Percentiles rank a stretch among this genome's conserved stretches.
phyloP scores from a whole-genome alignment of 352 stramenopile species.

The Pythium coloratum region DNA sequence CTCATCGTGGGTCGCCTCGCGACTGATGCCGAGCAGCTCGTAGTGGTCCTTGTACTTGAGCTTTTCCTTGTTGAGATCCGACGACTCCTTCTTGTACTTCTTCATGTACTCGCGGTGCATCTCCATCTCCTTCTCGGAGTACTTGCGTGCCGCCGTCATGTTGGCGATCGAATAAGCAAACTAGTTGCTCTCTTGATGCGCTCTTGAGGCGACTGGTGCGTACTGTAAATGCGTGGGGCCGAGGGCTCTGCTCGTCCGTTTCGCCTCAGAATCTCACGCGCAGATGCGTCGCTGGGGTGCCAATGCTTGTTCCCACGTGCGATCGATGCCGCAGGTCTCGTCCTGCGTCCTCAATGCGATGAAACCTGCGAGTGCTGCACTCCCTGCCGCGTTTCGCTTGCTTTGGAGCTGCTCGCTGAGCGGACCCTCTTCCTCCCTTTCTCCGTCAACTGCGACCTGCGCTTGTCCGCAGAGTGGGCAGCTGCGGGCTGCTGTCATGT shows the following conservation, averaged over 20 bases:
- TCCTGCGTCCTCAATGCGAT: slow-evolving; percentile 1
- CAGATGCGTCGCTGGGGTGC: background rate
- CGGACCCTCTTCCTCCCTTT: slow-evolving; percentile 3
- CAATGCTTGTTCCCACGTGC: background rate
- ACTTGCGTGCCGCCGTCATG: slow-evolving; percentile 26
- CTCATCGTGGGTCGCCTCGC: slow-evolving; percentile 68
- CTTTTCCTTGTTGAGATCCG: slow-evolving; percentile 50
- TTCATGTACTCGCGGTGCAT: slow-evolving; percentile 88
- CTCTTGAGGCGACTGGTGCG: no score
- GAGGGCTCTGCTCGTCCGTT: background rate
- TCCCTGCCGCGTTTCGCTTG: background rate
- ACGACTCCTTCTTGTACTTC: slow-evolving; percentile 84
- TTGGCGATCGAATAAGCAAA: background rate
- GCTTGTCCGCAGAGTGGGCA: slow-evolving; percentile 23
- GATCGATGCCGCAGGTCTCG: background rate
- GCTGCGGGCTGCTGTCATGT: slow-evolving; percentile 26
- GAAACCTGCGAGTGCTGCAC: background rate
- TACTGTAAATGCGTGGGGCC: background rate
- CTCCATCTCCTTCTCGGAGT: slow-evolving; percentile 76
- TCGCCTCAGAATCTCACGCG: background rate
- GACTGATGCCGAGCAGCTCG: slow-evolving; percentile 57
- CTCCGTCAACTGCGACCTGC: slow-evolving; percentile 24
- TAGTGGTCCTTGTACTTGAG: slow-evolving; percentile 84
- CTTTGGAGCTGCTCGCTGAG: background rate
- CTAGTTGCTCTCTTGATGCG: background rate